phyloP scores from a whole-genome alignment of 1,284 basidiomycete species.

The Ceratobasidium sp. region DNA sequence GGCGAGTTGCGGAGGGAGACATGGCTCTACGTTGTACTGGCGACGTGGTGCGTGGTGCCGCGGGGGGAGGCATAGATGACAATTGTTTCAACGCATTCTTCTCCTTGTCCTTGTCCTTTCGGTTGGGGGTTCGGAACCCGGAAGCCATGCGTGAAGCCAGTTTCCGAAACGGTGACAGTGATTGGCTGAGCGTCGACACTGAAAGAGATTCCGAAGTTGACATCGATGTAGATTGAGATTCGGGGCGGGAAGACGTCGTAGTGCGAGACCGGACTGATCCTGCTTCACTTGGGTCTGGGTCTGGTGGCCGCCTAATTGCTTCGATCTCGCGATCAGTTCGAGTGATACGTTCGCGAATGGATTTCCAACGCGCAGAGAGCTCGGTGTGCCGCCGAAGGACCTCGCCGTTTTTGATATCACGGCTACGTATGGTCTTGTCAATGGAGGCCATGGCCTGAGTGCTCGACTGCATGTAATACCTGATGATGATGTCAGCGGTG shows the following conservation, averaged over 20 bases:
- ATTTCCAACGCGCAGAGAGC: slow-evolving; percentile 84
- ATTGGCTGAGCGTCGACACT: slow-evolving; percentile 68
- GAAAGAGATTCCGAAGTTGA: slow-evolving; percentile 58
- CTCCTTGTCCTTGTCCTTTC: slow-evolving; percentile 29
- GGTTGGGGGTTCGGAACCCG: slow-evolving; percentile 28
- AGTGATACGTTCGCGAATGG: slow-evolving; percentile 76
- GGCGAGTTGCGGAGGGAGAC: slow-evolving; percentile 31
- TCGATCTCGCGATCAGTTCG: slow-evolving; percentile 87
- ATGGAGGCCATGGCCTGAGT: slow-evolving; percentile 93
- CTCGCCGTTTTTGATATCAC: slow-evolving; percentile 94
- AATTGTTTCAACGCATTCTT: neutral
- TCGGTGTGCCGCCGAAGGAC: slow-evolving; percentile 87
- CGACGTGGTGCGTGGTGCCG: slow-evolving; percentile 31
- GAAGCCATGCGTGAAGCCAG: slow-evolving; percentile 71
- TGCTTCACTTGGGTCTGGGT: slow-evolving; percentile 67
- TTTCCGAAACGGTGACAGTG: slow-evolving; percentile 80
- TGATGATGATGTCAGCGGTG: slow-evolving; percentile 51
- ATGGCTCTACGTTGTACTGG: slow-evolving; percentile 17
- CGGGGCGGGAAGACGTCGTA: slow-evolving; percentile 32
- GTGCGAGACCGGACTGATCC: slow-evolving; percentile 62
- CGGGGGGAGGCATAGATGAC: slow-evolving; percentile 28
- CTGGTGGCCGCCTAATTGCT: slow-evolving; percentile 69
- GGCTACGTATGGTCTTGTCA: slow-evolving; percentile 89
- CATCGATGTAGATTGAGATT: slow-evolving; percentile 32
- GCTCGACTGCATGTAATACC: slow-evolving; percentile 91